Evolutionary conservation across 495 filamentous ascomycete species (phyloP).

Genomic region (Daldinia grandis): DNA sequence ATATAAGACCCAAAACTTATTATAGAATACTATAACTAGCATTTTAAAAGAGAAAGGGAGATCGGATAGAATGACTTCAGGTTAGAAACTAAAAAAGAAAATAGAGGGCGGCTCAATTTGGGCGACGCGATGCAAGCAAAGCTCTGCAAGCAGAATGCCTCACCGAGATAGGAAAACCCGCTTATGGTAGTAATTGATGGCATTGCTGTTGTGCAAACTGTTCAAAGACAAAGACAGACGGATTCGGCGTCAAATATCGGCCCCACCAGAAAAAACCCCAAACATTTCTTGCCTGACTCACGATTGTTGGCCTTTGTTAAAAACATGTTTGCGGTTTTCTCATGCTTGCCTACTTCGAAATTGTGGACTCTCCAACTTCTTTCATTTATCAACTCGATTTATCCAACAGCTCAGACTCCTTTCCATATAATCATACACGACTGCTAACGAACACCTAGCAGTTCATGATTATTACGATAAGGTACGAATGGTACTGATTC

Average conservation of each 20-base stretch:
- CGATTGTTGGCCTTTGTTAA: conserved; percentile 15
- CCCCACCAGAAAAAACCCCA: background rate
- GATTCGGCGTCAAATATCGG: background rate
- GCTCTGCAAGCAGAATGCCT: background rate
- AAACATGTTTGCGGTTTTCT: background rate
- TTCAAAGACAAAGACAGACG: conserved; percentile 24
- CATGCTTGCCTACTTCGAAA: background rate
- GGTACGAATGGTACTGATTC: background rate
- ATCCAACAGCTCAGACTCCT: background rate
- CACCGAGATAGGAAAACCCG: background rate
- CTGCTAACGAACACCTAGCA: background rate
- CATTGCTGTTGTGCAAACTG: background rate
- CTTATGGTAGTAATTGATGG: background rate
- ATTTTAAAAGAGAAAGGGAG: background rate
- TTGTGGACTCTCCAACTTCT: background rate
- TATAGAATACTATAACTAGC: background rate
- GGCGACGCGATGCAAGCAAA: background rate
- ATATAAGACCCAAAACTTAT: background rate
- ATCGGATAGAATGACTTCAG: background rate
- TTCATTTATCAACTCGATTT: background rate
- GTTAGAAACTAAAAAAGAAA: background rate
- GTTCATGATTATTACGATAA: background rate
- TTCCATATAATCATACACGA: background rate
- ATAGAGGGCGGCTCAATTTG: background rate
- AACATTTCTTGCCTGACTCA: background rate